Percentiles rank a stretch among this genome's conserved stretches.
Evolutionary conservation across 140 eudicot species (phyloP).

Genomic region (Cichorium intybus): DNA sequence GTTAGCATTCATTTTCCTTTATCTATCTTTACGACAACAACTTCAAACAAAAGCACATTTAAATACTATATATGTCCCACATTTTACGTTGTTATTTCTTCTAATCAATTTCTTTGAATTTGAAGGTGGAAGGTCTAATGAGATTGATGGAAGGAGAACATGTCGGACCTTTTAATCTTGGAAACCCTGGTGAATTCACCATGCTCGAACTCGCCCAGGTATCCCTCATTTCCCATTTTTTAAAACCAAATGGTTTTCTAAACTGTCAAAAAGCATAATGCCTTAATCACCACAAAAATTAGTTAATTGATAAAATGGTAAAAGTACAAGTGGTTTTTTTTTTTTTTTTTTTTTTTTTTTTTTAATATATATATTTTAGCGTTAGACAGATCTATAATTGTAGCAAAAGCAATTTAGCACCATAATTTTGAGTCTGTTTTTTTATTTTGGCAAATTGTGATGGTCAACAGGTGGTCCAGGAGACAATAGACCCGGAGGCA

Average conservation of each 20-base stretch:
- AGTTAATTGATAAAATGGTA: too few relatives aligned
- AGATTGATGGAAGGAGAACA: conserved; percentile 98
- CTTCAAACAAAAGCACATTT: too few relatives aligned
- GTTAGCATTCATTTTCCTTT: conserved; percentile 30
- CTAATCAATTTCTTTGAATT: not conserved
- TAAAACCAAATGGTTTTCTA: too few relatives aligned
- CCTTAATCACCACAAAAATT: too few relatives aligned
- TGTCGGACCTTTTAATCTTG: conserved; percentile 95
- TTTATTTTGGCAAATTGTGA: not conserved
- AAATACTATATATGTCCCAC: too few relatives aligned
- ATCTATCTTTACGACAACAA: not conserved
- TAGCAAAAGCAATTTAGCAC: not conserved
- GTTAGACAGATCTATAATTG: not conserved
- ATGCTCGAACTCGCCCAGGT: conserved; percentile 99
- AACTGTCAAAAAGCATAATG: too few relatives aligned
- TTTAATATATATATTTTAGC: too few relatives aligned
- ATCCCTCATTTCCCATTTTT: not conserved
- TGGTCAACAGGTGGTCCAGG: conserved; percentile 71
- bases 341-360: too few relatives aligned
- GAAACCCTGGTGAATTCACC: conserved; percentile 98
- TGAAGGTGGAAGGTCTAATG: conserved; percentile 92
- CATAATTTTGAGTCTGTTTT: too few relatives aligned
- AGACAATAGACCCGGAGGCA: conserved; percentile 84
- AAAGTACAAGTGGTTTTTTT: too few relatives aligned
- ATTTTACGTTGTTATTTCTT: not conserved